phyloP scores from a whole-genome alignment of 257 asterid genomes.

The Solanum pinnatisectum region DNA sequence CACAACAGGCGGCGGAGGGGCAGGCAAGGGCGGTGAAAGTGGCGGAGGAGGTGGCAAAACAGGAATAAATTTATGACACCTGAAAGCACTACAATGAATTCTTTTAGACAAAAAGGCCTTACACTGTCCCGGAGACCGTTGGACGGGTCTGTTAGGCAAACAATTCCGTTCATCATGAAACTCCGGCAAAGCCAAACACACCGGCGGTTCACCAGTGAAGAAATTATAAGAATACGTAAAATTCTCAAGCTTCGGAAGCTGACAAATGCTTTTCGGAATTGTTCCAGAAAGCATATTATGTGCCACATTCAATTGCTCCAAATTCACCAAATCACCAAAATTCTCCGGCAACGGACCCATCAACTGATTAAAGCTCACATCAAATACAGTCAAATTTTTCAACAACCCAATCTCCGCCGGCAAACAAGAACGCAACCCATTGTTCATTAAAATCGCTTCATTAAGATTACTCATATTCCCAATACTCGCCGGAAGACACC shows the following conservation, averaged over 20 bases:
- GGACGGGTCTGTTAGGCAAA: constrained; percentile 55
- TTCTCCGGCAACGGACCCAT: constrained; percentile 71
- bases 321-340: constrained; percentile 54
- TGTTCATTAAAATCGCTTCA: constrained; percentile 62
- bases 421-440: constrained; percentile 65
- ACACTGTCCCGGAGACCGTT: constrained; percentile 51
- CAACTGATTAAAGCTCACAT: constrained; percentile 46
- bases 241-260: constrained; percentile 54
- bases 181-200: constrained; percentile 50
- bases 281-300: constrained; percentile 47
- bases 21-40: constrained; percentile 17
- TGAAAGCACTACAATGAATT: constrained; percentile 66
- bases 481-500: constrained; percentile 70
- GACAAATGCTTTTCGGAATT: constrained; percentile 57
- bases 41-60: constrained; percentile 32
- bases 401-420: constrained; percentile 65
- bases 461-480: constrained; percentile 70
- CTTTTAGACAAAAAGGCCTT: constrained; percentile 40
- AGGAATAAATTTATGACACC: constrained; percentile 59
- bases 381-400: constrained; percentile 67
- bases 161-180: constrained; percentile 54
- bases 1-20: constrained; percentile 16
- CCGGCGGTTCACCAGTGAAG: constrained; percentile 70
- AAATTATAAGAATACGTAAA: constrained; percentile 59
- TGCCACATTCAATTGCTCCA: constrained; percentile 82